These are phyloP conservation scores for Dunaliella primolecta DNA, from an alignment of 139 green algal species.

Conservation along the genomic window DNA sequence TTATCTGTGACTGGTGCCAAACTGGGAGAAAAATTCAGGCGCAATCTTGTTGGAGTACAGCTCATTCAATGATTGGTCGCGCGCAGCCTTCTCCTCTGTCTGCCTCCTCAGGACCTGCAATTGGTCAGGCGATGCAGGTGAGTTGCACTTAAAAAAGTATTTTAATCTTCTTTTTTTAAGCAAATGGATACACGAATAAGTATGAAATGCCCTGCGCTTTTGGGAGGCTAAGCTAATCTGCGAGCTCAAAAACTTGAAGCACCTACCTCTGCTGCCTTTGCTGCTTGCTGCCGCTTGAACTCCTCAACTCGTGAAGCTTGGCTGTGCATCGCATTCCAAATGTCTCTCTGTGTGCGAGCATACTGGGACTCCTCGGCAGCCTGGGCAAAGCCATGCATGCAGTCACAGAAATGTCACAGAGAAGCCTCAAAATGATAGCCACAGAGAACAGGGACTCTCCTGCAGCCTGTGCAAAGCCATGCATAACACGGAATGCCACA, in stretches of 20 bases:
- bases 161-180: no score
- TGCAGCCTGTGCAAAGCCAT: conserved; percentile 20
- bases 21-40: conserved; percentile 60
- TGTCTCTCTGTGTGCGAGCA: conserved; percentile 35
- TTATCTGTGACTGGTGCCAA: conserved; percentile 63
- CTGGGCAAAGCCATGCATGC: no score
- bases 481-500: no score
- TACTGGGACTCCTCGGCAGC: conserved; percentile 36
- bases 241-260: no score
- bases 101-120: conserved; percentile 40
- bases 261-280: not conserved
- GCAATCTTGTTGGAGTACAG: conserved; percentile 50
- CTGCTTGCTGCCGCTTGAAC: conserved; percentile 39
- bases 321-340: conserved; percentile 28
- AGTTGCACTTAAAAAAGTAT: no score
- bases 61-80: conserved; percentile 37
- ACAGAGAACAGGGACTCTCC: conserved; percentile 38
- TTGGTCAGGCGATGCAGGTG: no score
- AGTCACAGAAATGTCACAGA: no score
- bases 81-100: conserved; percentile 48
- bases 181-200: no score
- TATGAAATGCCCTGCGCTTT: no score
- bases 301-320: conserved; percentile 34
- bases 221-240: no score
- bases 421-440: no score